Base-by-base conservation (phyloP, 192 early-diverging fungal species). In the Pilaira anomala region DNA sequence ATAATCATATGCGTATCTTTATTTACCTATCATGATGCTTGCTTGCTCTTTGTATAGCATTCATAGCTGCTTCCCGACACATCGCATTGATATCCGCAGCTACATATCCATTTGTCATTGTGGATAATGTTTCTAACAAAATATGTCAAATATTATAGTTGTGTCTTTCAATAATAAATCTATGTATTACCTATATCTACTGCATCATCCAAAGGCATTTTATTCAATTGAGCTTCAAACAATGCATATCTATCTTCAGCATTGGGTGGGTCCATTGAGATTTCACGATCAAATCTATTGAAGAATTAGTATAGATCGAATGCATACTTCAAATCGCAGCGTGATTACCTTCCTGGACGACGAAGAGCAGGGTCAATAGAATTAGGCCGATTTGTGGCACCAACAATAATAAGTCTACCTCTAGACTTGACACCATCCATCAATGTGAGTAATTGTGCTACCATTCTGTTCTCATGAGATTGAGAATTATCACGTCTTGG, bases 371-470 rank as follows among this genome's bases (percentile, higher is more conserved):
- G 82, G 70, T 96, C 92, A 40, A 96, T 81, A 5, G 84, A 80
- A 59, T 94, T 94, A 0, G 92, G 94, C 30, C 88, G 77, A 73
- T 96, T 96, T 1, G 94, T 96, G 8, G 94, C 91, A n/a, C 80
- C 94, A 40, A 96, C 73, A 7, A 96, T 84, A 24, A 96, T 77
- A 7, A 93, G 68, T 18, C 82, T 71, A 7, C 80, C 83, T 22
- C 84, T 60, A 7, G 84, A 80, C 25, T 71, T 65, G 46, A 93
- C 79, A 33, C 93, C 93, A 70, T 96, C 93, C 93, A 96, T 92
- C 29, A 96, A 60, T 0, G 91, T 93, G 49, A 96, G 55, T n/a
- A 96, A 76, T 62, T 94, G 93, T 1, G 91, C 91, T 21, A 96
- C 92, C n/a, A 93, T 80, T 19, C 91, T 79, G 4, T 88, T 85